A percentile compares a stretch with the other conserved stretches of the same genome.
Evolutionary conservation across 2,329 filamentous ascomycete species (phyloP).

Genomic region (Cryphonectria japonica): DNA sequence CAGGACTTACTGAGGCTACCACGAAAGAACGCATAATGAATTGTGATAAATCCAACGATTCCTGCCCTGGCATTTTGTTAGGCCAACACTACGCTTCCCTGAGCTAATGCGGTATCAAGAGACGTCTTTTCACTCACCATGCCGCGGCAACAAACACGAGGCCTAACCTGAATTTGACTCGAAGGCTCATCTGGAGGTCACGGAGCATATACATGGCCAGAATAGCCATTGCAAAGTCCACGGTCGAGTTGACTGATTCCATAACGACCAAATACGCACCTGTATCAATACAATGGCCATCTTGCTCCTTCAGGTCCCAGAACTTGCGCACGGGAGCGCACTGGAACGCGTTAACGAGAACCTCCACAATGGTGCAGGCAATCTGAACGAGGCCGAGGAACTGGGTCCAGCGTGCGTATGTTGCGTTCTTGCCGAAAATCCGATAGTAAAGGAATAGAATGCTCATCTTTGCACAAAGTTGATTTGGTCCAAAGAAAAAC

Average conservation of each 20-base stretch:
- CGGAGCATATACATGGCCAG: constrained; percentile 9
- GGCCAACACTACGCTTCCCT: not conserved
- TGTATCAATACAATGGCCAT: not conserved
- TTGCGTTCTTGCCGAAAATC: not conserved
- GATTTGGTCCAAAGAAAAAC: not conserved
- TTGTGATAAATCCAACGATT: not conserved
- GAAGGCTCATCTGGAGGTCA: not conserved
- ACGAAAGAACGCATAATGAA: not conserved
- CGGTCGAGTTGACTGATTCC: not conserved
- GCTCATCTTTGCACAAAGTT: constrained; percentile 3
- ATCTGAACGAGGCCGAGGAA: not conserved
- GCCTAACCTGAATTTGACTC: not conserved
- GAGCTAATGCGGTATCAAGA: not conserved
- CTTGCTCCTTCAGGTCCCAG: not conserved
- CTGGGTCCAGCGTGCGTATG: not conserved
- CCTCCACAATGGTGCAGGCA: not conserved
- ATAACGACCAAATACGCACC: not conserved
- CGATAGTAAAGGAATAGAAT: not conserved
- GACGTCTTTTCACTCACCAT: not conserved
- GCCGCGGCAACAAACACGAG: not conserved
- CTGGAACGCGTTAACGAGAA: not conserved
- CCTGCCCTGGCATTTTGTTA: not conserved
- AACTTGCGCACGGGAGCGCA: not conserved
- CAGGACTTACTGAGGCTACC: not conserved
- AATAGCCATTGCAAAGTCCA: constrained; percentile 9